These are phyloP conservation scores for Penicillium concentricum DNA, from an alignment of 2,329 filamentous ascomycete species.

Conservation along the genomic window DNA sequence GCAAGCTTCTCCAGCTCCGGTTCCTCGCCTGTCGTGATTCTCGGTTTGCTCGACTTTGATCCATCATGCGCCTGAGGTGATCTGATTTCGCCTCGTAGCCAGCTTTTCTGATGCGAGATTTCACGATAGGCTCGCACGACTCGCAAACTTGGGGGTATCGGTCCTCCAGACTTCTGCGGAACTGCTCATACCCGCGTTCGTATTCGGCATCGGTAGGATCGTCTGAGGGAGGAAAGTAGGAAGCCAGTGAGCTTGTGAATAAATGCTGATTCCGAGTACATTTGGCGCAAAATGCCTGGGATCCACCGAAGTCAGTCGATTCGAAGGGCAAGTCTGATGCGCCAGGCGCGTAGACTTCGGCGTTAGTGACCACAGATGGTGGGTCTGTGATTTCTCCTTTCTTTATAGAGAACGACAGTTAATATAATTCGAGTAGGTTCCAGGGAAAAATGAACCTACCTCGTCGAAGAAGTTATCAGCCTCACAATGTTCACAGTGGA, in stretches of 20 bases:
- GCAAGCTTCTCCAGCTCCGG: slow-evolving; percentile 45
- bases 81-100: slow-evolving; percentile 84
- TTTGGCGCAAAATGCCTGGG: slow-evolving; percentile 65
- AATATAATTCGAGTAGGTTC: slow-evolving; percentile 15
- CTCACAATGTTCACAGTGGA: slow-evolving; percentile 75
- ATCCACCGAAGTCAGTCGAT: slow-evolving; percentile 32
- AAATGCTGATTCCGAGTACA: slow-evolving; percentile 90
- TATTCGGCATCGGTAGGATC: slow-evolving; percentile 69
- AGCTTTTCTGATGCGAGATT: slow-evolving; percentile 65
- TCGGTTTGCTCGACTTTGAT: slow-evolving; percentile 52
- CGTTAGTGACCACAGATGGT: slow-evolving; percentile 60
- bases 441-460: slow-evolving; percentile 51
- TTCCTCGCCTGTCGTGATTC: slow-evolving; percentile 32
- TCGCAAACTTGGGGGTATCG: slow-evolving; percentile 87
- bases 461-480: slow-evolving; percentile 87
- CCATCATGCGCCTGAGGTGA: slow-evolving; percentile 71
- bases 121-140: slow-evolving; percentile 73
- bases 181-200: slow-evolving; percentile 67
- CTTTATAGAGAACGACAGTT: slow-evolving; percentile 44
- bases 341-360: slow-evolving; percentile 33
- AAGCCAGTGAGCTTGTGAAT: slow-evolving; percentile 70
- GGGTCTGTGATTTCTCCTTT: slow-evolving; percentile 89
- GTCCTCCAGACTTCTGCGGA: slow-evolving; percentile 70
- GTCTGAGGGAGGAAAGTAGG: slow-evolving; percentile 68
- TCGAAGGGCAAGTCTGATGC: slow-evolving; percentile 49